Evolutionary conservation across 1,139 yeast species (phyloP).

Genomic region (Yamadazyma spencermartinsiae): DNA sequence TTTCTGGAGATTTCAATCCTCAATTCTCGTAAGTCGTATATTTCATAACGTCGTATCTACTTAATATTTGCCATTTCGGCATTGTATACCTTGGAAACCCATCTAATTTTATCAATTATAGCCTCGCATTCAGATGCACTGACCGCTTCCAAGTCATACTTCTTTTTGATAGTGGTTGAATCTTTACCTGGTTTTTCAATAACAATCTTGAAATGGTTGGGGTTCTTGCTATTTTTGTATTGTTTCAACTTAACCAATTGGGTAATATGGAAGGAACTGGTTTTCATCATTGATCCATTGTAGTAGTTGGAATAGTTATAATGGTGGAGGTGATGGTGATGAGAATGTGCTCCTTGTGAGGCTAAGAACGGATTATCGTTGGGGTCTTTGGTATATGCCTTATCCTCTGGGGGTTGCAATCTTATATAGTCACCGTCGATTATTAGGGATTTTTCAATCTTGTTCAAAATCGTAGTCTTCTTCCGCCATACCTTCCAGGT

Average conservation of each 20-base stretch:
- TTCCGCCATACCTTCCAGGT: slow-evolving; percentile 84
- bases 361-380: slow-evolving; percentile 31
- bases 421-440: slow-evolving; percentile 94
- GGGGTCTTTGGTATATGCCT: slow-evolving; percentile 52
- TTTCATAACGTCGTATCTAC: slow-evolving; percentile 4
- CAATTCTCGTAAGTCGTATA: background rate
- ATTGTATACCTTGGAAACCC: slow-evolving; percentile 50
- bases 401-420: slow-evolving; percentile 73
- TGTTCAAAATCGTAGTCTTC: slow-evolving; percentile 77
- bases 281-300: slow-evolving; percentile 58
- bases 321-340: slow-evolving; percentile 34
- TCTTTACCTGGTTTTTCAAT: slow-evolving; percentile 58
- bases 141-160: slow-evolving; percentile 84
- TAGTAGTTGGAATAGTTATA: slow-evolving; percentile 57
- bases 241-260: slow-evolving; percentile 78
- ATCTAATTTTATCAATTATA: slow-evolving; percentile 66
- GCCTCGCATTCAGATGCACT: slow-evolving; percentile 65
- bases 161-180: slow-evolving; percentile 43
- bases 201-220: slow-evolving; percentile 78
- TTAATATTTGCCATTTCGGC: slow-evolving; percentile 16
- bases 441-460: slow-evolving; percentile 81
- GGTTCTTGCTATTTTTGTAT: slow-evolving; percentile 62
- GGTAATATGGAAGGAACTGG: slow-evolving; percentile 83
- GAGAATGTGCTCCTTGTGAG: slow-evolving; percentile 17
- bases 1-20: background rate